Base-by-base conservation (phyloP, 2,329 filamentous ascomycete species). In the Chrysosphaeria jannelii region DNA sequence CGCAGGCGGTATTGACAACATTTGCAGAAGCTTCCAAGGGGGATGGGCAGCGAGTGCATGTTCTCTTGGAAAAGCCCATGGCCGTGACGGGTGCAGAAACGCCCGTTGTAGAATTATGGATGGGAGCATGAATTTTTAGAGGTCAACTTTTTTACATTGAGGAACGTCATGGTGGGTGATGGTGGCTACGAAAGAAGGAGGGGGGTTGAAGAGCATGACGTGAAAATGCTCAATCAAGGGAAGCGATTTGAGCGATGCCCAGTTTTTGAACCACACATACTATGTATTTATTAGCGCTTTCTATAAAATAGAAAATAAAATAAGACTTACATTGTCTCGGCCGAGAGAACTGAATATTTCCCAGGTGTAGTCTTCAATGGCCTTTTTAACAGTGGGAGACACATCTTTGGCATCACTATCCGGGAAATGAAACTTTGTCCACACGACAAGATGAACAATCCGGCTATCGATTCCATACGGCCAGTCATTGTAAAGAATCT, bases 141-240 rank as follows among this genome's bases (percentile, higher is more conserved):
- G 9, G 8, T 17, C 24, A 21, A 28, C 10, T 8, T 49, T 54
- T 28, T 50, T 46, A 31, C 52, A 53, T 36, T 71, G 50, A 2
- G 74, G 64, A 21, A 69, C 49, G 45, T 89, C 76, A 8, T 65
- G 68, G 18, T 60, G 48, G 5, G 76, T 90, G 29, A 90, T 53
- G 26, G 61, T 47, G 24, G 48, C 46, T 21, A 90, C 44, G 33
- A 88, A 75, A 4, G 48, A 52, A 19, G 51, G 48, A 34, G 81
- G 65, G 1, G 78, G 67, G 33, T 74, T 53, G 40, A 67, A 71
- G 25, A 91, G 49, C 76, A 91, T 78, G 37, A 91, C 68, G 42
- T 93, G 81, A 38, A 93, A 85, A 41, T 93, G 81, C 49, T 91
- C 79, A 8, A 93, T 61, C 1, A 71, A 63, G 34, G 76, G 62